Conservation (phyloP, 768 basidiomycete species). For the Termitomyces sp. region DNA sequence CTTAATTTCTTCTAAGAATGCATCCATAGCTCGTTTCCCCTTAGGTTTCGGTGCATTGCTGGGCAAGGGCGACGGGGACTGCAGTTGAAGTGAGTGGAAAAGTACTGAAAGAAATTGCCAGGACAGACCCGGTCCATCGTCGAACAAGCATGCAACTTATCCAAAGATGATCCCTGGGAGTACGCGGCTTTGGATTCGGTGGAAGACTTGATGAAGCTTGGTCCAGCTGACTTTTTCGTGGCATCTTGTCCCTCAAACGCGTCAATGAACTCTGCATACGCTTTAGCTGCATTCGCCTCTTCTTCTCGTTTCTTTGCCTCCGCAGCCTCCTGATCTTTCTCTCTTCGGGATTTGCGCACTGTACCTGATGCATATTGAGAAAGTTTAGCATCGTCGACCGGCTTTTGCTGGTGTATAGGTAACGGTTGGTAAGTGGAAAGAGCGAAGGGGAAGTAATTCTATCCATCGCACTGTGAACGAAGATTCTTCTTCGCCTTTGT, state of each 20-base stretch:
- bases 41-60: slow-evolving; percentile 61
- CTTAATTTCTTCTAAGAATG: slow-evolving; percentile 96
- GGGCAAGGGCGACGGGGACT: slow-evolving; percentile 58
- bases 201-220: slow-evolving; percentile 57
- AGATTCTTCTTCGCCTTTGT: slow-evolving; percentile 79
- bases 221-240: slow-evolving; percentile 40
- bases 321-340: slow-evolving; percentile 90
- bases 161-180: slow-evolving; percentile 30
- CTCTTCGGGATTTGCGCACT: slow-evolving; percentile 82
- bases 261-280: slow-evolving; percentile 80
- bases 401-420: slow-evolving; percentile 65
- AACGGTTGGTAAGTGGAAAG: slow-evolving; percentile 57
- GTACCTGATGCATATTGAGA: slow-evolving; percentile 85
- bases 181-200: slow-evolving; percentile 45
- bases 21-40: slow-evolving; percentile 94
- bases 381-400: slow-evolving; percentile 79
- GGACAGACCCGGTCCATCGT: slow-evolving; percentile 11
- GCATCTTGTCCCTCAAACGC: slow-evolving; percentile 73
- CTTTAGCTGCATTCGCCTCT: slow-evolving; percentile 71
- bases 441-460: slow-evolving; percentile 52
- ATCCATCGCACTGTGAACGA: slow-evolving; percentile 90
- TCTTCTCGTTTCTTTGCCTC: slow-evolving; percentile 86
- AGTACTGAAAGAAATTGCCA: not conserved
- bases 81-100: not conserved
- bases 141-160: slow-evolving; percentile 7